Conservation (phyloP, 1,284 basidiomycete genomes). For the Moesziomyces aphidis region DNA sequence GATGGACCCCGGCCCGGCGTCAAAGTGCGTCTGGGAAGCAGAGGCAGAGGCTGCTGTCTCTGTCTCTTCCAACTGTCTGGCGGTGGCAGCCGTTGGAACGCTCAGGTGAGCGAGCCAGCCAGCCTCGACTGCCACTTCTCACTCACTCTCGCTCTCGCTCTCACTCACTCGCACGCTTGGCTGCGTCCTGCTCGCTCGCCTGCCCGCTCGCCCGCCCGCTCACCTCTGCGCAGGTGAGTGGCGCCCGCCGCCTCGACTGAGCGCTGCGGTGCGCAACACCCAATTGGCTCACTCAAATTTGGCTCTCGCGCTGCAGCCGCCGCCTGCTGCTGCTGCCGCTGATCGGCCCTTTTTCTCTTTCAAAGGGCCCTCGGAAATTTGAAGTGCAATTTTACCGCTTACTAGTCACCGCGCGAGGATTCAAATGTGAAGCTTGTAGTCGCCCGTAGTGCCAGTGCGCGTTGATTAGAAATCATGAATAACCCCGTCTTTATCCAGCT, state of each 20-base stretch:
- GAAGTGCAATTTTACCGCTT: too few relatives aligned
- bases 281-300: background rate
- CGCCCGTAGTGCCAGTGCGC: too few relatives aligned
- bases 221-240: too few relatives aligned
- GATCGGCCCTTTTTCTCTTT: background rate
- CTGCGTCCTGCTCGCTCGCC: too few relatives aligned
- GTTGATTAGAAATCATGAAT: background rate
- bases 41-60: conserved; percentile 4
- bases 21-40: background rate
- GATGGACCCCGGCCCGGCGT: conserved; percentile 23
- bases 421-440: too few relatives aligned
- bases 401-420: background rate
- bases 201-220: background rate
- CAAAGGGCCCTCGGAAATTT: too few relatives aligned
- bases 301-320: background rate
- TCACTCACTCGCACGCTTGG: background rate
- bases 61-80: conserved; percentile 9
- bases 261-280: background rate
- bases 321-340: background rate
- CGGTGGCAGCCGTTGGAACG: conserved; percentile 5
- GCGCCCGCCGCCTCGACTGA: background rate
- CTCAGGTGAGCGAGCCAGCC: conserved; percentile 7
- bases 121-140: too few relatives aligned
- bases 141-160: background rate
- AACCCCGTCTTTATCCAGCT: too few relatives aligned